A percentile compares a stretch with the other conserved stretches of the same genome.
Evolutionary conservation across 2,329 filamentous ascomycete species (phyloP).

Genomic region (Neonectria coccinea): DNA sequence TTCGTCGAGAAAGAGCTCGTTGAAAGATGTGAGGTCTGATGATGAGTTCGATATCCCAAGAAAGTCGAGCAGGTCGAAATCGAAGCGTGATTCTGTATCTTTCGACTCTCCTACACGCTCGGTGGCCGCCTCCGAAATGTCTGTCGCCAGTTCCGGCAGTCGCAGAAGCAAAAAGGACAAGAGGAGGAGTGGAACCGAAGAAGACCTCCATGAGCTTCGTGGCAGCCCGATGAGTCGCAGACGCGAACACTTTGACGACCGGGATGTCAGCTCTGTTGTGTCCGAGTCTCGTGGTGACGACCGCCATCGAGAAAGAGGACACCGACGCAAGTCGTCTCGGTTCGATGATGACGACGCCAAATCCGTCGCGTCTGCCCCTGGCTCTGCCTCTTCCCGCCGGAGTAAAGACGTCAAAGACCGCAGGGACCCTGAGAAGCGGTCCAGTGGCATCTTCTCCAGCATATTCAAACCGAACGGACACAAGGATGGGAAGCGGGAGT

Average conservation of each 20-base stretch:
- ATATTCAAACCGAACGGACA: conserved; percentile 59
- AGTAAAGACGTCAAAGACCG: conserved; percentile 47
- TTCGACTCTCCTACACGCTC: conserved; percentile 51
- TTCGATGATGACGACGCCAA: conserved; percentile 62
- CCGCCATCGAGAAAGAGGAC: conserved; percentile 50
- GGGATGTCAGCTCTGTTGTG: conserved; percentile 62
- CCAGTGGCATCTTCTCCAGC: conserved; percentile 61
- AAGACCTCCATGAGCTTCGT: conserved; percentile 49
- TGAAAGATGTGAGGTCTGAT: conserved; percentile 26
- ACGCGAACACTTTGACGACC: conserved; percentile 56
- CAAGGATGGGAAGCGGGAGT: conserved; percentile 59
- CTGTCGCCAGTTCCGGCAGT: conserved; percentile 52
- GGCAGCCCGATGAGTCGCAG: conserved; percentile 55
- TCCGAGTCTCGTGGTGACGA: conserved; percentile 57
- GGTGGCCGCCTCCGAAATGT: conserved; percentile 52
- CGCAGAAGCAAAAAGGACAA: conserved; percentile 57
- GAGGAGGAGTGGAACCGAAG: conserved; percentile 52
- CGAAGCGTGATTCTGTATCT: conserved; percentile 48
- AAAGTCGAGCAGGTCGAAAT: conserved; percentile 49
- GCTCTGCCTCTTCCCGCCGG: conserved; percentile 49
- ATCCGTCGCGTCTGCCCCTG: conserved; percentile 56
- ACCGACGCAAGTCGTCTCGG: conserved; percentile 47
- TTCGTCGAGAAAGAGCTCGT: conserved; percentile 23
- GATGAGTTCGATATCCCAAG: conserved; percentile 48
- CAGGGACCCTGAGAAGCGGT: conserved; percentile 53